A percentile compares a stretch with the other conserved stretches of the same genome.
These are phyloP conservation scores for Mucor lusitanicus DNA, from an alignment of 371 early-diverging fungal species.

Conservation along the genomic window DNA sequence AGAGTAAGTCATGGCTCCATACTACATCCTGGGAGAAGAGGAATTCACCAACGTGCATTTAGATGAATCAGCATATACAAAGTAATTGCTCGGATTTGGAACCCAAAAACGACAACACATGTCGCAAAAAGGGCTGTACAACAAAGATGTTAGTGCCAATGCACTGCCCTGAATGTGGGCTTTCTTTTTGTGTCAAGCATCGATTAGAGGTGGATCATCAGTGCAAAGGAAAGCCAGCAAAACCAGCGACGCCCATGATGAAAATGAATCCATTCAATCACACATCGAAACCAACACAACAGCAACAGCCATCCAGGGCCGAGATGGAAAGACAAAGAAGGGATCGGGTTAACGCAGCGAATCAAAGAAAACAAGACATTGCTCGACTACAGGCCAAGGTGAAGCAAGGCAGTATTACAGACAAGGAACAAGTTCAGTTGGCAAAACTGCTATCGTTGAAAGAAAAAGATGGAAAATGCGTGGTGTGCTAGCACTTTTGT, in stretches of 20 bases:
- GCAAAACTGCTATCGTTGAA: constrained; percentile 33
- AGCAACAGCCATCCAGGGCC: constrained; percentile 13
- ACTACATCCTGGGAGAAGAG: neutral
- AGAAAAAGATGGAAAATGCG: constrained; percentile 24
- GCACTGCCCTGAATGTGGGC: constrained; percentile 56
- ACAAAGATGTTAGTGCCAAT: constrained; percentile 60
- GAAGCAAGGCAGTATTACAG: constrained; percentile 38
- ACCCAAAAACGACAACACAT: constrained; percentile 55
- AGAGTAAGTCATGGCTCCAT: constrained; percentile 29
- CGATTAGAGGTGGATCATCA: constrained; percentile 62
- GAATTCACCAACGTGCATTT: neutral
- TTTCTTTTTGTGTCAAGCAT: constrained; percentile 68
- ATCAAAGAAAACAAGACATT: constrained; percentile 34
- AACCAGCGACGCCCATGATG: neutral
- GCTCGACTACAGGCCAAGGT: constrained; percentile 28
- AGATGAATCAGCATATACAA: constrained; percentile 66
- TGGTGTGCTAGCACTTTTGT: constrained; percentile 8
- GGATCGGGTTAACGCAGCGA: constrained; percentile 3
- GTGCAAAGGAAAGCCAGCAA: constrained; percentile 37
- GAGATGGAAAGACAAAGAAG: constrained; percentile 34
- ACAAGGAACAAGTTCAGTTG: constrained; percentile 37
- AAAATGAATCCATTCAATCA: neutral
- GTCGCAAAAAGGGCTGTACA: constrained; percentile 55
- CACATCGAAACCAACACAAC: neutral
- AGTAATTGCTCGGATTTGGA: constrained; percentile 56